Base-by-base conservation (phyloP, 148 eudicot genomes). In the Silene uniflora region DNA sequence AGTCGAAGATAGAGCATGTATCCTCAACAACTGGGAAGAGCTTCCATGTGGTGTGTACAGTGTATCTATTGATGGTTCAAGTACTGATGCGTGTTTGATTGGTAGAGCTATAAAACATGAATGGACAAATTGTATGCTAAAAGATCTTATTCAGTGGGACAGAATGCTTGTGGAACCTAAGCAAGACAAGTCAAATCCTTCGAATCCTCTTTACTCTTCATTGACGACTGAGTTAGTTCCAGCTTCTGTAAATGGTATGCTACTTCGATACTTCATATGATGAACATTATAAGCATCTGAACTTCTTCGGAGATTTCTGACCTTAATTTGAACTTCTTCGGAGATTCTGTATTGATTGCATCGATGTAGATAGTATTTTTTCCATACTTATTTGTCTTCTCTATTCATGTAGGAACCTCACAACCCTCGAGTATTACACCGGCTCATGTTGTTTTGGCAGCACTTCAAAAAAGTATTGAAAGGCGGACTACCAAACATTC, bases 41-140 rank as follows among this genome's bases (percentile, higher is more conserved):
- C 94, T 96, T 66, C 87, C 89, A 10, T 96, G 99, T 85, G 99
- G 97, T 66, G 81, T 96, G 32, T 92, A 92, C 77, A 92, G 98
- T 73, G 19, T 92, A 23, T 75, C 75, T 25, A 71, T 89, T 61
- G 72, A 74, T 72, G 73, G 78, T 84, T 67, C 84, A 63, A 64
- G 78, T 60, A 75, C 75, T 62, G 90, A 84, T 80, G 85, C 76
- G 68, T 58, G 78, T 83, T 71, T 87, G 54, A 66, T 77, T 63
- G 94, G 96, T 42, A 75, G 87, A 82, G 81, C 90, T 55, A 75
- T 56, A 70, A 89, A 87, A 69, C 99, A 96, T 77, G 89, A 89
- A 52, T 92, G 99, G 99, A 80, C 77, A 72, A 79, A 80, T 76
- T 73, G 83, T 39, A 61, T 77, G 75, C 77, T 96, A 44, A 72